Evolutionary conservation across 2,329 filamentous ascomycete species (phyloP).

Genomic region (Trichophaea hybrida): DNA sequence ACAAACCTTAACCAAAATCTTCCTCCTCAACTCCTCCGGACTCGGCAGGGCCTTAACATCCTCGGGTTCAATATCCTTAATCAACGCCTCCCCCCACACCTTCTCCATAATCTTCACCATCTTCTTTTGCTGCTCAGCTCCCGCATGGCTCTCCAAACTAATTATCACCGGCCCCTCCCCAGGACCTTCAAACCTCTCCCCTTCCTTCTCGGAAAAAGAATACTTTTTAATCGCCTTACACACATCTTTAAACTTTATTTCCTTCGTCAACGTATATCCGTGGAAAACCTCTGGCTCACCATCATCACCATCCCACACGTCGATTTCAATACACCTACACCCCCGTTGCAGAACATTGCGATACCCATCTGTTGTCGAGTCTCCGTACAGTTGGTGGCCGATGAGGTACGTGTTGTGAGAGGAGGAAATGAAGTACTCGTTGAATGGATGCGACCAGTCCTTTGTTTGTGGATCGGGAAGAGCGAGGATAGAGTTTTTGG

Average conservation of each 20-base stretch:
- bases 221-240: slow-evolving; percentile 64
- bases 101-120: slow-evolving; percentile 94
- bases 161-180: slow-evolving; percentile 61
- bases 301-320: slow-evolving; percentile 53
- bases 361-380: slow-evolving; percentile 48
- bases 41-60: slow-evolving; percentile 42
- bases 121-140: slow-evolving; percentile 65
- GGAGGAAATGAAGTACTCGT: slow-evolving; percentile 58
- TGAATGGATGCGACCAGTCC: slow-evolving; percentile 46
- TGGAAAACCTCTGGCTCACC: slow-evolving; percentile 71
- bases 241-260: slow-evolving; percentile 76
- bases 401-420: slow-evolving; percentile 61
- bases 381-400: slow-evolving; percentile 54
- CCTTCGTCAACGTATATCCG: slow-evolving; percentile 71
- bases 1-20: slow-evolving; percentile 65
- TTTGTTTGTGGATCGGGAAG: slow-evolving; percentile 34
- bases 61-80: slow-evolving; percentile 46
- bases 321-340: slow-evolving; percentile 57
- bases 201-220: slow-evolving; percentile 43
- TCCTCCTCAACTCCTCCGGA: slow-evolving; percentile 56
- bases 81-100: slow-evolving; percentile 61
- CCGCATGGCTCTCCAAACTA: slow-evolving; percentile 81
- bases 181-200: slow-evolving; percentile 5
- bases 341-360: slow-evolving; percentile 47
- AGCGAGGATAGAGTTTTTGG: slow-evolving; percentile 17